Evolutionary conservation across 2,329 filamentous ascomycete species (phyloP), one percentile per base, ranked within the genome.

Genomic region (Curvularia sp.): DNA sequence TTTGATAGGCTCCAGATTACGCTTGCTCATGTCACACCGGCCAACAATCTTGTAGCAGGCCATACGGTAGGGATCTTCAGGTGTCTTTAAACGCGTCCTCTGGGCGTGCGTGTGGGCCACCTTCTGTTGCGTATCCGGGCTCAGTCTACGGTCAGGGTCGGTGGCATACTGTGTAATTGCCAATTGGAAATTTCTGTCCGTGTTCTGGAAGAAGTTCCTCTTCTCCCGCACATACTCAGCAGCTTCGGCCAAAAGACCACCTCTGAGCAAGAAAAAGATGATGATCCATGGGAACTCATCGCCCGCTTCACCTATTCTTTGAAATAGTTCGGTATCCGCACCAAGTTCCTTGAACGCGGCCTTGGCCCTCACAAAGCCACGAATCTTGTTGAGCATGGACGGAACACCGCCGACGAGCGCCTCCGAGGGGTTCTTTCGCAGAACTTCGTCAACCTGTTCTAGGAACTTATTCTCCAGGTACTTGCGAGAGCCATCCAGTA

Each of bases 21-120:
- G 81, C 42, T 82, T 81, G 47, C 77, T 80, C 57, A 89, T 79
- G 63, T 89, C 87, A 71, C 86, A 89, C 49, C 87, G 92, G 45
- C 96, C 95, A 68, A 99, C 90, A 61, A 99, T 89, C 83, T 99
- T 98, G 84, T 98, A 98, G 77, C 95, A 97, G 47, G 94, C 93
- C 87, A 97, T 93, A 53, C 93, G 89, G 80, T 96, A 99, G 25
- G 95, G 95, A 75, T 99, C 95, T 1, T 91, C 91, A 73, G 93
- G 91, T 0, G 92, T 91, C 0, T 91, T 91, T 70, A 96, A 92
- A 64, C 92, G 89, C 25, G 89, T 86, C 45, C 93, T 89, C 74
- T 96, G 91, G 50, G 90, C 90, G 77, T 96, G 97, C 73, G 97
- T 93, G 63, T 90, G 92, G 67, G 90, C 91, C 78, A 96, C 96